A percentile compares a stretch with the other conserved stretches of the same genome.
Evolutionary conservation across 2,329 filamentous ascomycete species (phyloP).

Genomic region (Aureobasidium namibiae): DNA sequence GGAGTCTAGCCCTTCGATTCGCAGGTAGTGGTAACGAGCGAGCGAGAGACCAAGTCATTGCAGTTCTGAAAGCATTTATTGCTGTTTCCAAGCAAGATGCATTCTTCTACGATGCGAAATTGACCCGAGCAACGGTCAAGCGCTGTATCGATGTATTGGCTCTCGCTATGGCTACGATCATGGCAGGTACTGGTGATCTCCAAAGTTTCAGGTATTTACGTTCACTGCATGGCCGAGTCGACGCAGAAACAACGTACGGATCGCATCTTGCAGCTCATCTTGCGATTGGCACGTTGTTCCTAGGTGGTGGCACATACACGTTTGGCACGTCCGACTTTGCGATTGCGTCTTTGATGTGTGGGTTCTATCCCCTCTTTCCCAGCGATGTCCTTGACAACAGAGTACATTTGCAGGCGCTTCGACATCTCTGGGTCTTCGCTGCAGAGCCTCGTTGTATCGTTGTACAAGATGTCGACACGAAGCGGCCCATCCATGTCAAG

Average conservation of each 20-base stretch:
- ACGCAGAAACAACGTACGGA: slow-evolving; percentile 78
- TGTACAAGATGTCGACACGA: slow-evolving; percentile 76
- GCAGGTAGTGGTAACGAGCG: slow-evolving; percentile 46
- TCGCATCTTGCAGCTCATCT: slow-evolving; percentile 90
- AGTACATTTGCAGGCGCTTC: slow-evolving; percentile 89
- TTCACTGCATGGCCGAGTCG: slow-evolving; percentile 77
- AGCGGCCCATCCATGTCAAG: slow-evolving; percentile 55
- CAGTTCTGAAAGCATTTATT: slow-evolving; percentile 59
- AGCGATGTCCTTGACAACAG: slow-evolving; percentile 85
- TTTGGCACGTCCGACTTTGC: slow-evolving; percentile 84
- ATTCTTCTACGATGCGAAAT: slow-evolving; percentile 67
- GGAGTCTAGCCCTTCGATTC: slow-evolving; percentile 45
- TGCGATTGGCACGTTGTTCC: slow-evolving; percentile 81
- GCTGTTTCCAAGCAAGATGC: slow-evolving; percentile 20
- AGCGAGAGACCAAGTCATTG: slow-evolving; percentile 73
- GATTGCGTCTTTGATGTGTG: slow-evolving; percentile 74
- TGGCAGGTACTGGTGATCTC: slow-evolving; percentile 92
- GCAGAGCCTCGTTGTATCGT: slow-evolving; percentile 84
- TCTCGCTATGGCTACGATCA: slow-evolving; percentile 75
- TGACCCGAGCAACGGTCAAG: slow-evolving; percentile 72
- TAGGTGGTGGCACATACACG: slow-evolving; percentile 86
- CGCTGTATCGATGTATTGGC: slow-evolving; percentile 88
- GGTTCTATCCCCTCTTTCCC: slow-evolving; percentile 92
- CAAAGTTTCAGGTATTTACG: slow-evolving; percentile 76
- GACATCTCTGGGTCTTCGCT: slow-evolving; percentile 94